Percentiles rank a stretch among this genome's conserved stretches.
Evolutionary conservation across 305 asterid genomes (phyloP).

Genomic region (Solanum hybrid): DNA sequence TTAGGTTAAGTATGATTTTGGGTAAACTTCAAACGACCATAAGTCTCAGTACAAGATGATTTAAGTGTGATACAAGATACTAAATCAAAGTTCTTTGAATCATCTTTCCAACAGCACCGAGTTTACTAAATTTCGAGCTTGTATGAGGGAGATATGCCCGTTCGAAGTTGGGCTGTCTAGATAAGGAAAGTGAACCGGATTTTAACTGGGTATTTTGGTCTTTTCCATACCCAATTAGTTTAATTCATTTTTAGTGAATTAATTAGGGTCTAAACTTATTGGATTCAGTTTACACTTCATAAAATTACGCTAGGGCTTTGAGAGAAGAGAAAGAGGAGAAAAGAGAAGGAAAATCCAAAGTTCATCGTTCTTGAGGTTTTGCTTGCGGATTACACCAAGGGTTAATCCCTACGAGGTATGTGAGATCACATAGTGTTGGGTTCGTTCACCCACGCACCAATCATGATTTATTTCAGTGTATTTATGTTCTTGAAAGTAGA

Average conservation of each 20-base stretch:
- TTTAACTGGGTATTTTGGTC: not conserved
- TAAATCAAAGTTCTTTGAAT: not conserved
- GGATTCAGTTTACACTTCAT: not conserved
- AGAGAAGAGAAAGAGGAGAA: no score
- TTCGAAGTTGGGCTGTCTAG: not conserved
- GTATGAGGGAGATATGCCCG: not conserved
- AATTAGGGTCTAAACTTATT: not conserved
- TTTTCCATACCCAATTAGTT: not conserved
- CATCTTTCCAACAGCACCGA: not conserved
- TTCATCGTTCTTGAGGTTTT: no score
- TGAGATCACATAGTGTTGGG: not conserved
- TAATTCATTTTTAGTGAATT: not conserved
- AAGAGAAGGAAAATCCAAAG: no score
- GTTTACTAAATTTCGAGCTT: not conserved
- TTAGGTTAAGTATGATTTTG: not conserved
- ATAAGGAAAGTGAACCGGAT: not conserved
- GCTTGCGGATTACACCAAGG: not conserved
- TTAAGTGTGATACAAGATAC: not conserved
- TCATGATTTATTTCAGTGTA: not conserved
- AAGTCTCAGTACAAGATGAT: not conserved
- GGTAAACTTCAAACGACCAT: not conserved
- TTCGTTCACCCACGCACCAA: not conserved
- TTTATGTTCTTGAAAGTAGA: not conserved
- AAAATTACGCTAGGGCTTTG: no score
- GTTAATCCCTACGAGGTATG: not conserved